Conservation (phyloP, 2,329 filamentous ascomycete genomes). For the Domatiomyces globalis region DNA sequence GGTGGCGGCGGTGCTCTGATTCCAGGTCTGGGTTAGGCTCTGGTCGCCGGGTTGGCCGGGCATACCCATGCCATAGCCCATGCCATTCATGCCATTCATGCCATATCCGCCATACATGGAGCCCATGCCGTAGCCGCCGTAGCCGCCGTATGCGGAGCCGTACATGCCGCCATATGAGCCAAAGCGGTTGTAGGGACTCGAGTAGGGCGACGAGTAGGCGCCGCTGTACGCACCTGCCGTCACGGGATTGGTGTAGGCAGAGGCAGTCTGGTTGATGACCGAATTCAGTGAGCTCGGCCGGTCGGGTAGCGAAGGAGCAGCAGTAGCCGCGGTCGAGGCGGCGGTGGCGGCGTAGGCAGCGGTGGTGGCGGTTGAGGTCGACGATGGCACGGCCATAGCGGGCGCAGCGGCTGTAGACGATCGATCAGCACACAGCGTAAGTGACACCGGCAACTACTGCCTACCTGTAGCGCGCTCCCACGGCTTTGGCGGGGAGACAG, state of each 20-base stretch:
- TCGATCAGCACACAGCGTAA: constrained; percentile 5
- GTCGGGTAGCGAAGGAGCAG: constrained; percentile 60
- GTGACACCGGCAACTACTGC: background rate
- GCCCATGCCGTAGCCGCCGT: constrained; percentile 32
- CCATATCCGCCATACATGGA: constrained; percentile 34
- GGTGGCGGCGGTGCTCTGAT: constrained; percentile 85
- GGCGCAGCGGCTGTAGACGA: constrained; percentile 7
- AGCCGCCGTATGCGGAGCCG: constrained; percentile 22
- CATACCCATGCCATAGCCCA: constrained; percentile 30
- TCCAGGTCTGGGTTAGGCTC: constrained; percentile 88
- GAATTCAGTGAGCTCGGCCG: constrained; percentile 64
- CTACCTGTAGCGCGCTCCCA: constrained; percentile 64
- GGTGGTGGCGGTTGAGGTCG: constrained; percentile 20
- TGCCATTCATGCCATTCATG: constrained; percentile 23
- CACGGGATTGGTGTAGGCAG: constrained; percentile 56
- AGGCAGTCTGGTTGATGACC: constrained; percentile 75
- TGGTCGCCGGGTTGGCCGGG: constrained; percentile 64
- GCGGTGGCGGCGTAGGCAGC: constrained; percentile 22
- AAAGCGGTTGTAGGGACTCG: constrained; percentile 41
- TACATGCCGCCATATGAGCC: constrained; percentile 30
- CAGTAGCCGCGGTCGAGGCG: constrained; percentile 18
- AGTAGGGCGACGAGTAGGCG: constrained; percentile 36
- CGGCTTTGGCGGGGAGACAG: constrained; percentile 80
- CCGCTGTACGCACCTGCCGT: constrained; percentile 28
- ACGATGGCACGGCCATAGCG: constrained; percentile 1